Conservation (phyloP, 768 basidiomycete species). For the Rhizopogon salebrosus region DNA sequence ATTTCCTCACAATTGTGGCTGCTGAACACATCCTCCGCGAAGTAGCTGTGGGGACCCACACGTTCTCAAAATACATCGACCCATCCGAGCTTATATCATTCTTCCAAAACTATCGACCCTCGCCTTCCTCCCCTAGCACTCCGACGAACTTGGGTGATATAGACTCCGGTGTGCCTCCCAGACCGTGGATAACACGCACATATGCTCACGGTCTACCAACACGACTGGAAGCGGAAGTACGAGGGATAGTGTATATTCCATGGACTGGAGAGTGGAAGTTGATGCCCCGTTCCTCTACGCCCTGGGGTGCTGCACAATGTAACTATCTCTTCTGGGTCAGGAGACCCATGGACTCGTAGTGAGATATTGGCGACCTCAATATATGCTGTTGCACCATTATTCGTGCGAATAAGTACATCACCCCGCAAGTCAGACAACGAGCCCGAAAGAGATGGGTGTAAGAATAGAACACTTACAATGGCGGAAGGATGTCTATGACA, state of each 20-base stretch:
- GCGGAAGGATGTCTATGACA: conserved; percentile 42
- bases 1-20: conserved; percentile 63
- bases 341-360: conserved; percentile 39
- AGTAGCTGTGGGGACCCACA: conserved; percentile 87
- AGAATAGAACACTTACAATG: background rate
- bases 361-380: background rate
- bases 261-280: conserved; percentile 65
- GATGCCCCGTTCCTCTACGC: conserved; percentile 49
- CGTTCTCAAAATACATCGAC: conserved; percentile 84
- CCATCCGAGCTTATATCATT: conserved; percentile 81
- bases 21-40: conserved; percentile 80
- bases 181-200: conserved; percentile 58
- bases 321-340: conserved; percentile 91
- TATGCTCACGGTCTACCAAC: conserved; percentile 44
- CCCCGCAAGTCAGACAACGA: background rate
- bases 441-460: background rate
- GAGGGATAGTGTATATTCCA: conserved; percentile 75
- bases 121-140: conserved; percentile 8
- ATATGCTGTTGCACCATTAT: conserved; percentile 7
- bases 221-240: conserved; percentile 70
- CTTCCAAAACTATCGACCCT: conserved; percentile 57
- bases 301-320: conserved; percentile 47
- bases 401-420: background rate
- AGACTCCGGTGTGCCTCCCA: conserved; percentile 5
- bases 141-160: background rate